Conservation (phyloP, 2,329 filamentous ascomycete genomes). For the Pyricularia sp. region DNA sequence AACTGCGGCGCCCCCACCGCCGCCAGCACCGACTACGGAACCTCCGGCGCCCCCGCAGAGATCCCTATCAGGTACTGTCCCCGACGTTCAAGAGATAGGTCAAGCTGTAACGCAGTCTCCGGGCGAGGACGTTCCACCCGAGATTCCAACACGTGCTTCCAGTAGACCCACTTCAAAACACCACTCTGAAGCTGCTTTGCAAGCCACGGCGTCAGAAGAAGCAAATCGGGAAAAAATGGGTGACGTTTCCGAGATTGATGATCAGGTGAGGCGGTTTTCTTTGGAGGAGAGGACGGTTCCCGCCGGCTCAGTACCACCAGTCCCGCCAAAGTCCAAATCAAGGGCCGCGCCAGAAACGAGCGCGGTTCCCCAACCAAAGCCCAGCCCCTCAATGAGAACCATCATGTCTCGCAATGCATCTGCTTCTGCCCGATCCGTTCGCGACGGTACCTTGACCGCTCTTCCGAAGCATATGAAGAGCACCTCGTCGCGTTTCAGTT, state of each 20-base stretch:
- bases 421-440: constrained; percentile 36
- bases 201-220: not conserved
- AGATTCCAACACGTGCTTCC: not conserved
- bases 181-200: not conserved
- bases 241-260: not conserved
- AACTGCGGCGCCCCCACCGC: not conserved
- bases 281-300: constrained; percentile 14
- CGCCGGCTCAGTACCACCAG: constrained; percentile 17
- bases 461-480: constrained; percentile 62
- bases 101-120: not conserved
- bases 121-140: not conserved
- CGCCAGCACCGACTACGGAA: not conserved
- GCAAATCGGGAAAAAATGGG: not conserved
- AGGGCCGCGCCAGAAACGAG: not conserved
- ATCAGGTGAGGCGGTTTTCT: constrained; percentile 7
- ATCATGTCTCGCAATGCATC: constrained; percentile 43
- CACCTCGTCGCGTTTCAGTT: constrained; percentile 72
- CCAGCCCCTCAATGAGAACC: constrained; percentile 23
- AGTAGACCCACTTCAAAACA: not conserved
- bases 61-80: not conserved
- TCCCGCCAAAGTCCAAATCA: constrained; percentile 18
- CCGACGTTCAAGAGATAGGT: not conserved
- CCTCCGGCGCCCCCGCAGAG: not conserved
- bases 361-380: not conserved
- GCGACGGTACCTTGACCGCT: constrained; percentile 32